Evolutionary conservation across 495 filamentous ascomycete species (phyloP).

Genomic region (Schizothecium vesticola): DNA sequence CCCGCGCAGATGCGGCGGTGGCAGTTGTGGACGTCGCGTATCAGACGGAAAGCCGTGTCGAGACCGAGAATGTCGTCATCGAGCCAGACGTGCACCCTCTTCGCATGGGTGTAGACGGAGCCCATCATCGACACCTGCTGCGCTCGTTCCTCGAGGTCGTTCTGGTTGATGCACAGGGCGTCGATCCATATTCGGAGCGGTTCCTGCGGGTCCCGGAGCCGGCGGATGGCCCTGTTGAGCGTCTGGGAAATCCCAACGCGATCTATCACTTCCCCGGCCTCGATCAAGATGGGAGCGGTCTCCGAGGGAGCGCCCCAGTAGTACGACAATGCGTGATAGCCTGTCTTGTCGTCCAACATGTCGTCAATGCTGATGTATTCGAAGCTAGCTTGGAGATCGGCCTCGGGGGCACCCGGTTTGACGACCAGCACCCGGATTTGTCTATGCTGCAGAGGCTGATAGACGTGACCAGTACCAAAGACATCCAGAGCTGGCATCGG

Average conservation of each 20-base stretch:
- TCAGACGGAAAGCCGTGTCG: not conserved
- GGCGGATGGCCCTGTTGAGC: conserved; percentile 2
- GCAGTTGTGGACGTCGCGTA: conserved; percentile 8
- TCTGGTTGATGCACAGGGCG: conserved; percentile 16
- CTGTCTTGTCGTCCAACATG: not conserved
- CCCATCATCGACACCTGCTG: conserved; percentile 24
- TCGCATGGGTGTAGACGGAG: conserved; percentile 17
- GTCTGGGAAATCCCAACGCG: not conserved
- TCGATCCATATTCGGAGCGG: conserved; percentile 1
- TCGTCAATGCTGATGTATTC: not conserved
- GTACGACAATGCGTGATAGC: conserved; percentile 11
- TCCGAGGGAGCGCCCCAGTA: conserved; percentile 5
- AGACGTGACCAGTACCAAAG: not conserved
- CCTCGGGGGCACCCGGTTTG: not conserved
- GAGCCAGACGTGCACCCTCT: conserved; percentile 21
- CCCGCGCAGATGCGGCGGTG: conserved; percentile 3
- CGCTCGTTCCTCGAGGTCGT: conserved; percentile 18
- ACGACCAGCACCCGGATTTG: conserved; percentile 8
- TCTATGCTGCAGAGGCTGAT: not conserved
- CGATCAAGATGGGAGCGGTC: not conserved
- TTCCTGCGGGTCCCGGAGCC: not conserved
- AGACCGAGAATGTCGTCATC: conserved; percentile 20
- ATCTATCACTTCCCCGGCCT: not conserved
- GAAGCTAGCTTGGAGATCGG: conserved; percentile 1
- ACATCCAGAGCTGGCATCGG: not conserved